Percentiles rank a stretch among this genome's conserved stretches.
Conservation (phyloP, 2,329 filamentous ascomycete species). For the Fusarium gaditjirri region DNA sequence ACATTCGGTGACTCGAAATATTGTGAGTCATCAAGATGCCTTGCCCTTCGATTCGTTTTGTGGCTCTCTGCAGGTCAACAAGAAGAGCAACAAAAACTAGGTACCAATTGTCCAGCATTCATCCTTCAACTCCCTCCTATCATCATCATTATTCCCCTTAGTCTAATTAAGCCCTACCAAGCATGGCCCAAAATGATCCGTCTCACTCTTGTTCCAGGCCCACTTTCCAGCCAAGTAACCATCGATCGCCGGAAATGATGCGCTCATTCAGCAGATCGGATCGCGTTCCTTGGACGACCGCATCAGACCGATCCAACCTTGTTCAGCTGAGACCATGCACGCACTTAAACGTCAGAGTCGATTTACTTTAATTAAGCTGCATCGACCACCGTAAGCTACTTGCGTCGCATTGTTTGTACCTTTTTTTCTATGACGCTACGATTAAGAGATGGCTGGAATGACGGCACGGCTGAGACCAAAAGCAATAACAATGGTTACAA, state of each 20-base stretch:
- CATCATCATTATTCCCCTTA: not conserved
- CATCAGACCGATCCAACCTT: not conserved
- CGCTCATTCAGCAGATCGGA: constrained; percentile 23
- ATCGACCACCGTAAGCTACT: constrained; percentile 11
- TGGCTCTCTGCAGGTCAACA: not conserved
- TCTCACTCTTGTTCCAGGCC: constrained; percentile 14
- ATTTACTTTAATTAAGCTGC: not conserved
- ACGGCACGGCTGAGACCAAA: constrained; percentile 32
- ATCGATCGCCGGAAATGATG: constrained; percentile 27
- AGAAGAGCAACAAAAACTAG: too few species aligned
- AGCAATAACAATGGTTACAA: constrained; percentile 19
- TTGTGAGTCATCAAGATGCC: not conserved
- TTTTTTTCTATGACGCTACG: constrained; percentile 37
- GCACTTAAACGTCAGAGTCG: constrained; percentile 24
- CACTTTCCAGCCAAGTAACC: constrained; percentile 9
- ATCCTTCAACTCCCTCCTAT: not conserved
- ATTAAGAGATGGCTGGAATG: constrained; percentile 25
- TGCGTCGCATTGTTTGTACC: not conserved
- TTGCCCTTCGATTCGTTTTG: not conserved
- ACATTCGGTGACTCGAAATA: not conserved
- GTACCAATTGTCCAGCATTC: not conserved
- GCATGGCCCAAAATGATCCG: not conserved
- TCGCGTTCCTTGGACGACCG: constrained; percentile 32
- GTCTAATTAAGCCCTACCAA: not conserved
- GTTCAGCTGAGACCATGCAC: constrained; percentile 21